Conservation (phyloP, 2,329 filamentous ascomycete genomes). For the Cercospora sesami region DNA sequence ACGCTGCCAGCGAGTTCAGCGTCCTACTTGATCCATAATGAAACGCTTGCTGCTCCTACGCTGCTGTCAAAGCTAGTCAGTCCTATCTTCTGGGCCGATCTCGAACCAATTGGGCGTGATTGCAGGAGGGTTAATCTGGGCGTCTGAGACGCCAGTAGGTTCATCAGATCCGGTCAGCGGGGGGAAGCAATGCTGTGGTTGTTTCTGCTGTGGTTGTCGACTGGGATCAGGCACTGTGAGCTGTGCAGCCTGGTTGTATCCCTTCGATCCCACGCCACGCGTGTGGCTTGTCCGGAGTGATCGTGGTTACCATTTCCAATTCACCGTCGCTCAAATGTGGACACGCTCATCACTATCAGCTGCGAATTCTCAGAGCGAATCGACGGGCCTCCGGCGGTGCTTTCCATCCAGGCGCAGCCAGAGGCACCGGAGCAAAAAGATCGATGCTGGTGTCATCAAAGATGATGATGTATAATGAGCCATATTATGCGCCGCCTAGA, state of each 20-base stretch:
- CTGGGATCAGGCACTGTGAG: not conserved
- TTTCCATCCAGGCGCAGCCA: not conserved
- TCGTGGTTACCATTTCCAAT: not conserved
- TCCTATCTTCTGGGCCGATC: not conserved
- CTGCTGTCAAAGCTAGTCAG: not conserved
- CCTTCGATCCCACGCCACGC: not conserved
- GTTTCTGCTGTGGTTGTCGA: conserved; percentile 10
- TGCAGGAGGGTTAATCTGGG: conserved; percentile 16
- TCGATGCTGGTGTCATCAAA: conserved; percentile 8
- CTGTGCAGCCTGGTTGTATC: conserved; percentile 1
- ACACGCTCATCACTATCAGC: not conserved
- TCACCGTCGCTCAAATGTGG: not conserved
- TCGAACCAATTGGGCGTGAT: conserved; percentile 13
- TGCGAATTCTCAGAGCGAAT: not conserved
- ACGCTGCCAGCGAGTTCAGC: too few relatives aligned
- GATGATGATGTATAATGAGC: conserved; percentile 14
- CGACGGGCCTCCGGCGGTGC: not conserved
- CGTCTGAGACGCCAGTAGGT: conserved; percentile 9
- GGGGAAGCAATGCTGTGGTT: conserved; percentile 10
- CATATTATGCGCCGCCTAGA: conserved; percentile 12
- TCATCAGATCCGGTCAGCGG: conserved; percentile 4
- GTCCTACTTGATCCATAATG: too few relatives aligned
- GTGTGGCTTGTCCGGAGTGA: not conserved
- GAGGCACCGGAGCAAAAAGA: conserved; percentile 6
- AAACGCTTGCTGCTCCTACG: not conserved